Base-by-base conservation (phyloP, 257 asterid genomes). In the Solanum sitiens region DNA sequence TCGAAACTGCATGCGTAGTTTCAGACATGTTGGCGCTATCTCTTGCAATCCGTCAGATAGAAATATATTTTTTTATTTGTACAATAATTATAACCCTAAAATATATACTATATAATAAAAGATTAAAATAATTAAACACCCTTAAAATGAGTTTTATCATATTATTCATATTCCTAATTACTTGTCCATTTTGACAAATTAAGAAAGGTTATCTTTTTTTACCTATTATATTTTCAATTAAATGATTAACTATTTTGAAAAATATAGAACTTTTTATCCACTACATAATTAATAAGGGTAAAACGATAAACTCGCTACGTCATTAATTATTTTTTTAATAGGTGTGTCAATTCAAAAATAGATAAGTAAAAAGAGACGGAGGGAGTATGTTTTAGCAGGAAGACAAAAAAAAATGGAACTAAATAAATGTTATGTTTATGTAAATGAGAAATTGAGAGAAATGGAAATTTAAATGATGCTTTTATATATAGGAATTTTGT, bases 21-120 rank as follows among this genome's bases (percentile, higher is more conserved):
- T 79, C 40, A 79, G 84, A 79, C 84, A 79, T 79, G 84, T 79
- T 75, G 83, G 59, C 83, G 83, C 59, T 40, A 23, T 40, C 33
- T 75, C 83, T 40, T 75, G 59, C 83, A 40, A 75, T 75, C 33
- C 12, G 35, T 23, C 53, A 23, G 35, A 20, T 39, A 75, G 32
- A 73, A 35, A 37, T 73, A 73, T 9, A 9, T 20, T 10, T 35
- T 76, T n/a, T 76, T 42, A 42, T 42, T 11, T 5, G 5, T n/a
- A 7, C 20, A 42, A 77, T 14, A 77, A 77, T 77, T 14, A n/a
- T 76, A 76, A 14, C 23, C 2, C 14, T 13, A 77, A 53, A 53
- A 25, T n/a, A 42, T 14, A 76, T 25, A 42, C 27, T 8, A 20
- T 39, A 50, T 11, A 7, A 42, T n/a, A 25, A 44, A 25, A 25